Conservation (phyloP, 768 basidiomycete genomes). For the Sarcodon aspratus region DNA sequence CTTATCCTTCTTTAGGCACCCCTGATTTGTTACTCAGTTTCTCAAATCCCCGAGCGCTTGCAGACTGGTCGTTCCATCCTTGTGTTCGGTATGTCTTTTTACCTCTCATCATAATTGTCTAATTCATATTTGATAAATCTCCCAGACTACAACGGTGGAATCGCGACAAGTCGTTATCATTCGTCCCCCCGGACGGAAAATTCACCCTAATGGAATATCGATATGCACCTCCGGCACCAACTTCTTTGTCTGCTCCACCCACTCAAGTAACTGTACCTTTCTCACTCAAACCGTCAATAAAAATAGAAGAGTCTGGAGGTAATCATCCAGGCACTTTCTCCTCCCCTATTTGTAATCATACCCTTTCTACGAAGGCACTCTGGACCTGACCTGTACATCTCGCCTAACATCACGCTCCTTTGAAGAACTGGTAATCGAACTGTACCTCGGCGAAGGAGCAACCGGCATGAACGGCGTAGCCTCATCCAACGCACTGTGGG, state of each 20-base stretch:
- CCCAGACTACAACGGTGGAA: constrained; percentile 69
- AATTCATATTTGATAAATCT: constrained; percentile 15
- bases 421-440: constrained; percentile 59
- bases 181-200: constrained; percentile 87
- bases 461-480: constrained; percentile 63
- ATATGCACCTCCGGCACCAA: constrained; percentile 33
- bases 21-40: constrained; percentile 82
- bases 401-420: constrained; percentile 52
- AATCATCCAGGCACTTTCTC: not conserved
- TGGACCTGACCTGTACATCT: constrained; percentile 54
- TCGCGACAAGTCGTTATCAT: constrained; percentile 69
- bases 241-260: constrained; percentile 18
- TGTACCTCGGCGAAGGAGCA: constrained; percentile 68
- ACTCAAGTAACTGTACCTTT: constrained; percentile 22
- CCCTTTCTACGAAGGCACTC: constrained; percentile 28
- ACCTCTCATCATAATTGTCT: not conserved
- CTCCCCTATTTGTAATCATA: not conserved
- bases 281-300: constrained; percentile 18
- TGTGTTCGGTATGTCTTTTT: constrained; percentile 64
- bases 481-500: constrained; percentile 66
- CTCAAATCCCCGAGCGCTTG: constrained; percentile 58
- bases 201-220: constrained; percentile 83
- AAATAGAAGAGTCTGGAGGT: constrained; percentile 32
- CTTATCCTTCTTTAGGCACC: constrained; percentile 39
- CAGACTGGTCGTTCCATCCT: constrained; percentile 83